Evolutionary conservation across 2,329 filamentous ascomycete genomes (phyloP), one percentile per base, ranked within the genome.

Genomic region (Curvularia sp.): DNA sequence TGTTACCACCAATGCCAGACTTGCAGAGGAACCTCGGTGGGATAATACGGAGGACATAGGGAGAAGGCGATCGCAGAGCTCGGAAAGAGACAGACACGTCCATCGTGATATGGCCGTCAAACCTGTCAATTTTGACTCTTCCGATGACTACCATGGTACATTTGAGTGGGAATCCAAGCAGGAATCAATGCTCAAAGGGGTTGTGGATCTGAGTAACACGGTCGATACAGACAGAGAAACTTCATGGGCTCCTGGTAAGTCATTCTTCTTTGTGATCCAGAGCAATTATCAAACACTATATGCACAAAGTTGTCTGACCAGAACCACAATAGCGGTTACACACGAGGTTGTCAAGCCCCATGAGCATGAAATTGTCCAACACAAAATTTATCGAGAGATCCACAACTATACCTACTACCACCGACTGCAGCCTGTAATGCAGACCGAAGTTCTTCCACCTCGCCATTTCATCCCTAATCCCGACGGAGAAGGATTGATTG

Each of bases 371-470:
- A 75, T 85, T 44, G 67, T 78, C 15, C 75, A 84, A 62, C 78
- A 84, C 63, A 64, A 67, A 22, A 81, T 85, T 50, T 81, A 79
- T 6, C 81, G 83, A 38, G 84, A 86, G 58, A 83, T 84, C 33
- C 84, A 86, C 71, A 81, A 80, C 33, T 78, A 86, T 67, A 80
- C 85, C 60, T 70, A 83, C 35, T 81, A 80, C 62, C 83, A 85
- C 58, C 80, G 81, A 26, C 75, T 84, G 26, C 79, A 83, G n/a
- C 84, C 84, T 3, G 77, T 86, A 22, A 76, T 82, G 28, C 81
- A 86, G 52, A 79, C 82, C 12, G 80, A 86, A 65, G 77, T 85
- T 9, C 75, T 85, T 0, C 83, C 84, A 1, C 74, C 84, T 0
- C 79, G 81, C 10, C 84, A 86, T 67, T 85, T 83, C 70, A 74